Conservation (phyloP, 73 alveolate genomes). For the Blepharisma stoltei region DNA sequence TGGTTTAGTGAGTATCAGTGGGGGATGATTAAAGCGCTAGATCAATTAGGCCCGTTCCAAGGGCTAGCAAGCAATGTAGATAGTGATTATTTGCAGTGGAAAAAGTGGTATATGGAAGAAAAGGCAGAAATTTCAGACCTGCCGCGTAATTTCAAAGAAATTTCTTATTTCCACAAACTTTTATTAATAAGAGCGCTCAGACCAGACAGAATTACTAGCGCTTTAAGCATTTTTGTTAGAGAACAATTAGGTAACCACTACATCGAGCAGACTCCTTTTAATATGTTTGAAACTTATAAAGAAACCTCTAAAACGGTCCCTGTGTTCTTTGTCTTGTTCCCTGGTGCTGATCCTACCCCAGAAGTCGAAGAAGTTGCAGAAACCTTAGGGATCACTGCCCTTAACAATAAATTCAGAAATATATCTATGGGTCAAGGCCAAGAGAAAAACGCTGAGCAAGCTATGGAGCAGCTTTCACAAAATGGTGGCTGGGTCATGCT, state of each 20-base stretch:
- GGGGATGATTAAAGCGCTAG: slow-evolving; percentile 81
- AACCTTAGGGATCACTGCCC: slow-evolving; percentile 77
- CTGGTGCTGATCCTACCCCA: slow-evolving; percentile 99
- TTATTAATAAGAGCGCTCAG: slow-evolving; percentile 97
- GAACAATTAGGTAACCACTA: slow-evolving; percentile 90
- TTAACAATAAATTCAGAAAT: slow-evolving; percentile 91
- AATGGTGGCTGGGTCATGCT: slow-evolving; percentile 99
- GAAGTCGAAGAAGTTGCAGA: slow-evolving; percentile 97
- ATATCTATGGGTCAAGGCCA: slow-evolving; percentile 99
- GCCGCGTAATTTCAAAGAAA: slow-evolving; percentile 93
- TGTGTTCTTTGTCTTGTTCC: slow-evolving; percentile 98
- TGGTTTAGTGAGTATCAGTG: slow-evolving; percentile 80
- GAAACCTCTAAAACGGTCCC: slow-evolving; percentile 95
- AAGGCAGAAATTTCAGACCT: slow-evolving; percentile 99
- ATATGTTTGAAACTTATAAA: slow-evolving; percentile 89
- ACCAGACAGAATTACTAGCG: slow-evolving; percentile 99
- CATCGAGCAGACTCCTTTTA: slow-evolving; percentile 95
- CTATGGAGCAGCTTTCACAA: slow-evolving; percentile 90
- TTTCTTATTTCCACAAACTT: slow-evolving; percentile 94
- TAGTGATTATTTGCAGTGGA: slow-evolving; percentile 98
- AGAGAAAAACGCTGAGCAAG: slow-evolving; percentile 97
- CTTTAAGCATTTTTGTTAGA: slow-evolving; percentile 84
- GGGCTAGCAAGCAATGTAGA: slow-evolving; percentile 70
- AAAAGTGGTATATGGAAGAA: slow-evolving; percentile 99
- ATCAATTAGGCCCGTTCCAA: slow-evolving; percentile 42